Conservation (phyloP, 148 eudicot species). For the Spergularia marina region DNA sequence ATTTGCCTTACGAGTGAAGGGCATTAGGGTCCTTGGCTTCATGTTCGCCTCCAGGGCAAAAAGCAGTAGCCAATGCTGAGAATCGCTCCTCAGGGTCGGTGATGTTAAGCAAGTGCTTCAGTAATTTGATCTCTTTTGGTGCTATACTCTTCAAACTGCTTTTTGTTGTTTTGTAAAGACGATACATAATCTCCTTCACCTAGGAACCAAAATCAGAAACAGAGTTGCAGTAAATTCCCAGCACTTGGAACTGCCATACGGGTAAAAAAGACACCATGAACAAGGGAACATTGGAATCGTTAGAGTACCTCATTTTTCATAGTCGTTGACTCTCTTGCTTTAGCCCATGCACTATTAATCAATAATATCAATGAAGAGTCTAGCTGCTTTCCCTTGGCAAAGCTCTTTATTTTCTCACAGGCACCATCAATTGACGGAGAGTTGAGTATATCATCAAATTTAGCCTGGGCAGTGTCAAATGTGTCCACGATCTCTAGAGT, state of each 20-base stretch:
- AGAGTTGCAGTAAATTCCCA: not conserved
- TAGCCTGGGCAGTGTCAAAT: constrained; percentile 82
- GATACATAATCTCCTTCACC: constrained; percentile 93
- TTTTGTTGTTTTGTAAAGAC: constrained; percentile 80
- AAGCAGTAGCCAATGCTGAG: constrained; percentile 92
- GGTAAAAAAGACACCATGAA: not conserved
- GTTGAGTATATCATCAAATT: constrained; percentile 78
- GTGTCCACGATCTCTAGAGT: constrained; percentile 77
- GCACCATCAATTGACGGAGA: constrained; percentile 85
- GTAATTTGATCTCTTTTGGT: constrained; percentile 88
- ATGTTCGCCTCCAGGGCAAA: constrained; percentile 74
- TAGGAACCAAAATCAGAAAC: constrained; percentile 26
- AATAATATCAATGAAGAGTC: constrained; percentile 87
- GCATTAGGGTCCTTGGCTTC: constrained; percentile 64
- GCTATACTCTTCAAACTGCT: constrained; percentile 80
- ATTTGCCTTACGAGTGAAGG: constrained; percentile 66
- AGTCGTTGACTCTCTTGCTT: constrained; percentile 80
- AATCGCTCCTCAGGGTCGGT: constrained; percentile 96
- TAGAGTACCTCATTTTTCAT: constrained; percentile 81
- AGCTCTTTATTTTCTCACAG: constrained; percentile 85
- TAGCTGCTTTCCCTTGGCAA: constrained; percentile 88
- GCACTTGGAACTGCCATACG: not conserved
- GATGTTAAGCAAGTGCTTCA: constrained; percentile 85
- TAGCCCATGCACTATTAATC: constrained; percentile 94
- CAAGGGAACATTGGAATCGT: not conserved